These are phyloP conservation scores for Monocercomonoides exilis DNA, from an alignment of 78 protist genomes.

Conservation along the genomic window DNA sequence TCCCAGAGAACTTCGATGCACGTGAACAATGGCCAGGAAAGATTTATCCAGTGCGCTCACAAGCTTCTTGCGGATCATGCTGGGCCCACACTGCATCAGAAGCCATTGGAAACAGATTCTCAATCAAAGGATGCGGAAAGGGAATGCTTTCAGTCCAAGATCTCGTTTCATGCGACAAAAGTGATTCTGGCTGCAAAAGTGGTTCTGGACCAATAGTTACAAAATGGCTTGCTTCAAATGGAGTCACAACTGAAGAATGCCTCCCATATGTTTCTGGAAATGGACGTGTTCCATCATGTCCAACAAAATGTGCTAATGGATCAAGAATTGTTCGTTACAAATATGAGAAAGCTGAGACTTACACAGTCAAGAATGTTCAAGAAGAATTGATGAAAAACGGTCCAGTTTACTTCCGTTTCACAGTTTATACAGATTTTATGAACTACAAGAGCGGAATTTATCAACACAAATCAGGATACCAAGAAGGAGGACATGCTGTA, in stretches of 20 bases:
- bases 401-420: slow-evolving; percentile 37
- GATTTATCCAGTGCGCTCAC: slow-evolving; percentile 18
- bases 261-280: slow-evolving; percentile 2
- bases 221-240: not conserved
- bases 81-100: slow-evolving; percentile 39
- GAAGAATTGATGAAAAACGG: slow-evolving; percentile 41
- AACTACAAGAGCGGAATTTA: slow-evolving; percentile 54
- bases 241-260: slow-evolving; percentile 16
- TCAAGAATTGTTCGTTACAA: not conserved
- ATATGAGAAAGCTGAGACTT: not conserved
- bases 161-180: slow-evolving; percentile 16
- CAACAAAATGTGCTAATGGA: slow-evolving; percentile 1
- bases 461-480: slow-evolving; percentile 25
- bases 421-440: slow-evolving; percentile 45
- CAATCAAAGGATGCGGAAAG: not conserved
- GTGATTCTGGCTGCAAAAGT: slow-evolving; percentile 21
- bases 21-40: not conserved
- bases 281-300: slow-evolving; percentile 12
- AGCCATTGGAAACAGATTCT: not conserved
- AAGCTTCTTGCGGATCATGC: slow-evolving; percentile 39
- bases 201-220: not conserved
- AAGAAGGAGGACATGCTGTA: slow-evolving; percentile 56
- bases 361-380: slow-evolving; percentile 4
- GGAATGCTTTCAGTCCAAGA: slow-evolving; percentile 25
- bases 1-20: slow-evolving; percentile 1